Percentiles rank a stretch among this genome's conserved stretches.
Evolutionary conservation across 345 rosid species (phyloP).

Genomic region (Eucalyptus pauciflora): DNA sequence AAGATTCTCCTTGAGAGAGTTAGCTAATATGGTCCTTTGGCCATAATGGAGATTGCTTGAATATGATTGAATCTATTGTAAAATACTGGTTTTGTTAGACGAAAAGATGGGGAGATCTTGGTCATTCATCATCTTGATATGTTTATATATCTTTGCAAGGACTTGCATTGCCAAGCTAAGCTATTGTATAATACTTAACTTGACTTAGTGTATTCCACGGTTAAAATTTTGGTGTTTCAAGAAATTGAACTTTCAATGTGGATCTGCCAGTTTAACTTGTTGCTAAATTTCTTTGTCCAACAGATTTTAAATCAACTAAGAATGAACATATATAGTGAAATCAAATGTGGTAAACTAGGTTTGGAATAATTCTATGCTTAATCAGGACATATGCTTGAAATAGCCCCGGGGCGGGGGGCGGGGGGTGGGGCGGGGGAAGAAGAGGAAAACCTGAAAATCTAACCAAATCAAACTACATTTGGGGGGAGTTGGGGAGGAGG

Average conservation of each 20-base stretch:
- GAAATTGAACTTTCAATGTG: background rate
- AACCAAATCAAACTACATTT: too few relatives aligned
- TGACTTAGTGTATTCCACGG: background rate
- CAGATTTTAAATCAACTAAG: too few relatives aligned
- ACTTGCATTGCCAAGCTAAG: background rate
- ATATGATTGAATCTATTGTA: too few relatives aligned
- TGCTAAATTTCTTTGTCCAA: too few relatives aligned
- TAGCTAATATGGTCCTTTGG: background rate
- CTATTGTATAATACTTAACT: background rate
- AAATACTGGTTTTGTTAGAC: background rate
- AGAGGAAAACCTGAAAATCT: too few relatives aligned
- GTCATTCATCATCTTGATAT: background rate
- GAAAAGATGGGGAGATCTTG: background rate
- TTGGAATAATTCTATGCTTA: too few relatives aligned
- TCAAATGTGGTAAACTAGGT: too few relatives aligned
- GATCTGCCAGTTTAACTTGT: background rate
- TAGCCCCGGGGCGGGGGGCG: background rate
- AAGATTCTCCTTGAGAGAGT: background rate
- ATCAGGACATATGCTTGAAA: background rate
- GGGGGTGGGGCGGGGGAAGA: background rate
- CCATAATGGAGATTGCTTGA: background rate
- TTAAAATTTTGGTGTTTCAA: background rate
- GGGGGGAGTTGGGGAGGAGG: background rate
- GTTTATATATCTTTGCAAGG: background rate
- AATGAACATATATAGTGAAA: too few relatives aligned